Evolutionary conservation across 2,329 filamentous ascomycete species (phyloP), one percentile per base, ranked within the genome.

Genomic region (Aspergillus novofumigatus): DNA sequence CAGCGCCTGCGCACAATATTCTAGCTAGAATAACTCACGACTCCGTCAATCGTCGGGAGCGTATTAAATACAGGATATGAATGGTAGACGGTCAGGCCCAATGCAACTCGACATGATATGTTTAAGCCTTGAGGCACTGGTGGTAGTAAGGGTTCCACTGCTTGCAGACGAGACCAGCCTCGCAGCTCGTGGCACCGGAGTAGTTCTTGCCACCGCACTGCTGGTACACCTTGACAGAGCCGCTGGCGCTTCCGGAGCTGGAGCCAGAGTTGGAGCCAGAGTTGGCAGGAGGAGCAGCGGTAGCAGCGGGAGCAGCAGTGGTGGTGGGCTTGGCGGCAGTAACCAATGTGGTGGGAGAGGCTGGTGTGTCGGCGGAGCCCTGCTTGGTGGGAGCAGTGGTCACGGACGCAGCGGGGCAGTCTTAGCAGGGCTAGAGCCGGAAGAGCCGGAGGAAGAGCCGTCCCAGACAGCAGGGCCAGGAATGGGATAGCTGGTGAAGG

Each of bases 391-490:
- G 5, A 17, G 14, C 14, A 2, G 52, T 14, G 14, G 53, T 17
- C 4, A 35, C 32, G 32, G 11, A 6, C 11, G 14, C 11, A 14
- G 49, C 21, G 59, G 41, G 20, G 57, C 45, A 29, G 28, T 11
- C 10, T 0, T 29, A 29, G 28, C 42, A n/a, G 56, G n/a, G 55
- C 26, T 28, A 23, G 38, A 29, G 29, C 5, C 25, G 54, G 59
- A 47, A 28, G 58, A 58, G 26, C 8, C 8, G 44, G 54, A 53
- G 45, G 57, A 55, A n/a, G 58, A 26, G 26, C 63, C 63, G 50
- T 62, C 57, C 63, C 63, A 65, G 60, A 65, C 60, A 35, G 55
- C 58, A 35, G 63, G 63, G 55, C 63, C 63, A 45, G 63, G 63
- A 45, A 65, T 64, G 23, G 60, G 56, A 54, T 65, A 65, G 58